Evolutionary conservation across 2,329 filamentous ascomycete genomes (phyloP).

Genomic region (Aureobasidium sp.): DNA sequence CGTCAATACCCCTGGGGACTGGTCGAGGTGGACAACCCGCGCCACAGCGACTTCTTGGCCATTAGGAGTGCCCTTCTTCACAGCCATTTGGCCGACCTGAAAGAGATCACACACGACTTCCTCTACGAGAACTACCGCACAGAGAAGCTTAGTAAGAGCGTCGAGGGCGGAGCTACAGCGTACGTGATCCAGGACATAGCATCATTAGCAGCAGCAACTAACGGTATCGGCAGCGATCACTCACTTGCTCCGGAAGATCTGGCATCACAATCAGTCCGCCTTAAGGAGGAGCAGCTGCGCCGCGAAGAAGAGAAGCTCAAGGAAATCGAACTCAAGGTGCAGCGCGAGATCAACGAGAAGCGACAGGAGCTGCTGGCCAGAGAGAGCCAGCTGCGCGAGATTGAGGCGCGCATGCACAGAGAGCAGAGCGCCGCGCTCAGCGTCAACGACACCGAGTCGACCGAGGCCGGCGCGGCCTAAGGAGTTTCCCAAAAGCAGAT

Average conservation of each 20-base stretch:
- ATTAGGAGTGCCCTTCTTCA: conserved; percentile 94
- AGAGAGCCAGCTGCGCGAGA: conserved; percentile 97
- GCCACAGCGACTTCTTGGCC: conserved; percentile 96
- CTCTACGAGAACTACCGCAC: conserved; percentile 99
- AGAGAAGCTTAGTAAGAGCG: conserved; percentile 99
- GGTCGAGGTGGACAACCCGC: conserved; percentile 97
- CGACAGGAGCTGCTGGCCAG: conserved; percentile 94
- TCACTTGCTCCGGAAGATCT: conserved; percentile 98
- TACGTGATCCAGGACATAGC: conserved; percentile 48
- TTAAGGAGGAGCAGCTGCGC: conserved; percentile 99
- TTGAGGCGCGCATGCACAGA: conserved; percentile 93
- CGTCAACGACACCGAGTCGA: conserved; percentile 18
- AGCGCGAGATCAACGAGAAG: conserved; percentile 99
- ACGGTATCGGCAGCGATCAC: conserved; percentile 51
- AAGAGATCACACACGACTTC: conserved; percentile 99
- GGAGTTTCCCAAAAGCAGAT: neutral
- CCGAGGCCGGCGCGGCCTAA: conserved; percentile 20
- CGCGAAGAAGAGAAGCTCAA: conserved; percentile 99
- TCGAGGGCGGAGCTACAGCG: conserved; percentile 82
- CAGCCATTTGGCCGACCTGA: conserved; percentile 94
- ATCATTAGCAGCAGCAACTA: conserved; percentile 19
- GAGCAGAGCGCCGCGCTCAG: conserved; percentile 24
- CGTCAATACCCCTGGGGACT: conserved; percentile 99
- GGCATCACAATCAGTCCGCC: conserved; percentile 90
- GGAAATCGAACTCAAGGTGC: conserved; percentile 99